Percentiles rank a stretch among this genome's conserved stretches.
phyloP scores from a whole-genome alignment of 345 rosid species.

The Brassica juncea region DNA sequence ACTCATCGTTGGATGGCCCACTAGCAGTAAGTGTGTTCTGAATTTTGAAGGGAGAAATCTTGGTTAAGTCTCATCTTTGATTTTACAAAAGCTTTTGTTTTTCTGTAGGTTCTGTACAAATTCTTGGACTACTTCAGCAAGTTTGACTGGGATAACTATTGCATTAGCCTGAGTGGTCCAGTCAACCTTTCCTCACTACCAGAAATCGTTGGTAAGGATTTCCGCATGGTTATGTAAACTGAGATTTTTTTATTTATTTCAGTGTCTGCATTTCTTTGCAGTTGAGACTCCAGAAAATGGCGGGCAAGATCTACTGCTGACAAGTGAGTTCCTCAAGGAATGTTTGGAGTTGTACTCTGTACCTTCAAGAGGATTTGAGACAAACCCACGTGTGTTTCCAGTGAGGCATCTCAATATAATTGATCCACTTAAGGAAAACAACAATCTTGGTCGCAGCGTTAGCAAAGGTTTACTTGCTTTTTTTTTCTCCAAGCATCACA shows the following conservation, averaged over 20 bases:
- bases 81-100: conserved; percentile 11
- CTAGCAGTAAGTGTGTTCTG: conserved; percentile 60
- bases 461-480: conserved; percentile 70
- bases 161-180: conserved; percentile 83
- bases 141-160: conserved; percentile 93
- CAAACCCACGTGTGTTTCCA: conserved; percentile 57
- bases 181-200: conserved; percentile 65
- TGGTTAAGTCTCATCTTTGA: conserved; percentile 15
- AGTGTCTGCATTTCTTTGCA: conserved; percentile 35
- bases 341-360: conserved; percentile 60
- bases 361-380: conserved; percentile 65
- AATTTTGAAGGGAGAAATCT: conserved; percentile 1
- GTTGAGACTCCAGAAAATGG: conserved; percentile 60
- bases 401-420: conserved; percentile 81
- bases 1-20: conserved; percentile 73
- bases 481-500: conserved; percentile 7
- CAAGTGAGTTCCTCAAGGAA: conserved; percentile 63
- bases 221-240: background rate
- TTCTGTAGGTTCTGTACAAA: conserved; percentile 66
- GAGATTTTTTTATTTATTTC: conserved; percentile 17
- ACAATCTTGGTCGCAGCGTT: conserved; percentile 97
- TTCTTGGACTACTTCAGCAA: conserved; percentile 95
- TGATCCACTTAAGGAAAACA: conserved; percentile 82
- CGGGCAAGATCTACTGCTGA: conserved; percentile 58
- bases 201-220: conserved; percentile 63